phyloP scores from a whole-genome alignment of 495 filamentous ascomycete species.

The Glarea lozoyensis region DNA sequence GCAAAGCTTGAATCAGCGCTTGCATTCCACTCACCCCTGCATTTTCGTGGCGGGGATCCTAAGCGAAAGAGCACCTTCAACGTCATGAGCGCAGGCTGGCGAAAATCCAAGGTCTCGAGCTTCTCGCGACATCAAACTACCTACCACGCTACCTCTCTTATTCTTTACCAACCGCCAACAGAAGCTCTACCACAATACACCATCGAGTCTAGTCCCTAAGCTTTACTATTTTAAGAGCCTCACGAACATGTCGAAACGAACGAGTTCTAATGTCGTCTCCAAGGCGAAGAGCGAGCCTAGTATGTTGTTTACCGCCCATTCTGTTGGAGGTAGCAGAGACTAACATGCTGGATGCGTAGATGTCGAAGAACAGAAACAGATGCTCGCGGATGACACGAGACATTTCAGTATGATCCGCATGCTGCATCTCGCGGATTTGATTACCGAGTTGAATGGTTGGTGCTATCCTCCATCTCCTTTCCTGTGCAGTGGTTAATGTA shows the following conservation, averaged over 20 bases:
- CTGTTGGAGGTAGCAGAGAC: background rate
- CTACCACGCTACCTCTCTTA: no score
- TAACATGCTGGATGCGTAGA: conserved; percentile 33
- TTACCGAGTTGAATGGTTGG: conserved; percentile 88
- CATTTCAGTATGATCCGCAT: conserved; percentile 66
- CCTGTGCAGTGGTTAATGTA: background rate
- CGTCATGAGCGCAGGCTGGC: background rate
- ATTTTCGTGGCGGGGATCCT: no score
- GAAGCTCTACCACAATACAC: no score
- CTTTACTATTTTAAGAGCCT: no score
- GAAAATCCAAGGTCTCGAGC: no score
- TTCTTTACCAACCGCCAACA: no score
- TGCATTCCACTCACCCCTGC: no score
- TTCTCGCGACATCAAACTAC: no score
- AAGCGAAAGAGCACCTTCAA: no score
- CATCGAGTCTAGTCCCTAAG: no score
- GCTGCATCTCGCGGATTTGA: conserved; percentile 87
- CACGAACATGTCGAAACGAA: conserved; percentile 41
- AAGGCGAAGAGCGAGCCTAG: conserved; percentile 15
- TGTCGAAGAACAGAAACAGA: conserved; percentile 77
- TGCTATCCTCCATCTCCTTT: background rate
- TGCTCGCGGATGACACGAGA: conserved; percentile 65
- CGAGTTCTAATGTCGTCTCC: no score
- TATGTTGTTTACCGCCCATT: conserved; percentile 7
- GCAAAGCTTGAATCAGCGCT: no score